Base-by-base conservation (phyloP, 495 filamentous ascomycete genomes). In the Hyaloscypha variabilis region DNA sequence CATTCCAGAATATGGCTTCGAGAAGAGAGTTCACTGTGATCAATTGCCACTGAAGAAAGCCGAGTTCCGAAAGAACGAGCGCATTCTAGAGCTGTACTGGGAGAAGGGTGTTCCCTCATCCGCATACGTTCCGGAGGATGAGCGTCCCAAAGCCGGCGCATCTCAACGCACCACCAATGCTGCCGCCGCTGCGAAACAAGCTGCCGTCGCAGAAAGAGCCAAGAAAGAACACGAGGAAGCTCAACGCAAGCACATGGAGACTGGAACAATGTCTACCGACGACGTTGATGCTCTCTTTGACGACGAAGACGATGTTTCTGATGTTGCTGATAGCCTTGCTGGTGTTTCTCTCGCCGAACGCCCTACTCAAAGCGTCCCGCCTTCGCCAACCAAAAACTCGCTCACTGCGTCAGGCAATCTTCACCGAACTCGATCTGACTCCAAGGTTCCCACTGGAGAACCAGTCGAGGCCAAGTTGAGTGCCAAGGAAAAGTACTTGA, bases 21-120 rank as follows among this genome's bases (percentile, higher is more conserved):
- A 99, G 82, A 99, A 99, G 87, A 91, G 95, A 67, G 95, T 99
- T 60, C 95, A 99, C 77, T 99, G 95, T 74, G 95, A 99, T 74
- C 95, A 98, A 81, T 83, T 99, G 68, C 95, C 95, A 17, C 80
- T 99, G 67, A 97, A 97, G 86, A 99, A 99, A 83, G 95, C 95
- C 23, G 95, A 99, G 75, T 99, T 93, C 76, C 88, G 96, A 74
- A 99, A 97, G 84, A 91, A 94, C 70, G 89, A 92, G 76, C 87
- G 95, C 63, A 85, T 97, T 30, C 81, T 99, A 57, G 95, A 99
- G 77, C 85, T 99, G 6, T 98, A 97, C 81, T 99, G 95, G 95
- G 95, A 99, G 87, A 99, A 98, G 84, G 95, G 95, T 61, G 92
- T 97, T 28, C 93, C 94, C 26, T 97, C 94, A 25, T 97, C 93